Evolutionary conservation across 257 asterid species (phyloP).

Genomic region (Osmanthus fragrans): DNA sequence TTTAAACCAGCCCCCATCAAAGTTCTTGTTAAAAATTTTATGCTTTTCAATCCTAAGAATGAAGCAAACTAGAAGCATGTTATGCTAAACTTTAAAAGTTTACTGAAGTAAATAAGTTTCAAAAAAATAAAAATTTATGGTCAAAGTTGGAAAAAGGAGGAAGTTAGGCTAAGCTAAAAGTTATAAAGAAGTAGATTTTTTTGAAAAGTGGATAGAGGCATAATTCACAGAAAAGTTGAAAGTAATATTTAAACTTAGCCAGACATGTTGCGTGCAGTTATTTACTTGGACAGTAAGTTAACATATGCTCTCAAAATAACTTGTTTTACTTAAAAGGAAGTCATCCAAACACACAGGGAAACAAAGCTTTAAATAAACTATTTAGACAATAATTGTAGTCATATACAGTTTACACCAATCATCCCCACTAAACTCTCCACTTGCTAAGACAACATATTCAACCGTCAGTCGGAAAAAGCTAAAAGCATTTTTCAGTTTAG

Average conservation of each 20-base stretch:
- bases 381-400: background rate
- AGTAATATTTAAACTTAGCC: background rate
- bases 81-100: background rate
- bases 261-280: background rate
- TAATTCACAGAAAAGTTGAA: background rate
- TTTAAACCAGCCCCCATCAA: background rate
- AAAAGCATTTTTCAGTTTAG: background rate
- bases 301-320: background rate
- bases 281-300: background rate
- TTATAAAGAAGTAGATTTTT: background rate
- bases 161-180: background rate
- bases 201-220: background rate
- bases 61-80: background rate
- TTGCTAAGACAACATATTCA: background rate
- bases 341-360: background rate
- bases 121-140: background rate
- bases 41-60: background rate
- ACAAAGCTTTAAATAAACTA: background rate
- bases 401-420: background rate
- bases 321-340: background rate
- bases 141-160: background rate
- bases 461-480: background rate
- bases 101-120: background rate
- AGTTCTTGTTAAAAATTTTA: background rate
- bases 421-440: background rate